Conservation (phyloP, 2,329 filamentous ascomycete genomes). For the Epichloe sylvatica region DNA sequence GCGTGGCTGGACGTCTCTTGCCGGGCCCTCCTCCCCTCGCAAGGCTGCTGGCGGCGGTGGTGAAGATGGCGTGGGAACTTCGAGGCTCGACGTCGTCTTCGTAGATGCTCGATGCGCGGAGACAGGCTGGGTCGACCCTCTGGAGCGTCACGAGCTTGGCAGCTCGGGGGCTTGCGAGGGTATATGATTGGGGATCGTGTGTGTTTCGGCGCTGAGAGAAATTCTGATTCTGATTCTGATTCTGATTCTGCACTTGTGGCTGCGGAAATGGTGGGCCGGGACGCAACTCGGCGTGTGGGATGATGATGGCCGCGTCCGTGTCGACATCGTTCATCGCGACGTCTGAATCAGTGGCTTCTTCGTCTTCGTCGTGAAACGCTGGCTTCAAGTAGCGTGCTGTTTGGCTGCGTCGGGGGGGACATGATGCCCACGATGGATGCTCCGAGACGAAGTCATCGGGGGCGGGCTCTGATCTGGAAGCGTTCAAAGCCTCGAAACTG, state of each 20-base stretch:
- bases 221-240: not conserved
- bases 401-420: not conserved
- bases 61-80: not conserved
- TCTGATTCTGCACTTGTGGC: not conserved
- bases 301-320: not conserved
- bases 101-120: constrained; percentile 5
- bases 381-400: not conserved
- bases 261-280: not conserved
- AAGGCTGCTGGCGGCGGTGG: not conserved
- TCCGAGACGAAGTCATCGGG: constrained; percentile 3
- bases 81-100: not conserved
- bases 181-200: not conserved
- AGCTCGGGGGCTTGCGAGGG: not conserved
- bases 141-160: not conserved
- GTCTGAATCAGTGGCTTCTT: constrained; percentile 12
- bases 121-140: not conserved
- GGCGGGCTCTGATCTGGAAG: not conserved
- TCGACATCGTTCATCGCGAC: constrained; percentile 17
- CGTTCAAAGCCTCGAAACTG: not conserved
- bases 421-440: constrained; percentile 1
- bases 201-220: not conserved
- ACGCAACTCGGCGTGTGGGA: not conserved
- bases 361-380: constrained; percentile 8
- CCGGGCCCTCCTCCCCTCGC: not conserved
- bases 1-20: constrained; percentile 6